Evolutionary conservation across 2,329 filamentous ascomycete genomes (phyloP).

Genomic region (Chrysoporthe deuterocubensis): DNA sequence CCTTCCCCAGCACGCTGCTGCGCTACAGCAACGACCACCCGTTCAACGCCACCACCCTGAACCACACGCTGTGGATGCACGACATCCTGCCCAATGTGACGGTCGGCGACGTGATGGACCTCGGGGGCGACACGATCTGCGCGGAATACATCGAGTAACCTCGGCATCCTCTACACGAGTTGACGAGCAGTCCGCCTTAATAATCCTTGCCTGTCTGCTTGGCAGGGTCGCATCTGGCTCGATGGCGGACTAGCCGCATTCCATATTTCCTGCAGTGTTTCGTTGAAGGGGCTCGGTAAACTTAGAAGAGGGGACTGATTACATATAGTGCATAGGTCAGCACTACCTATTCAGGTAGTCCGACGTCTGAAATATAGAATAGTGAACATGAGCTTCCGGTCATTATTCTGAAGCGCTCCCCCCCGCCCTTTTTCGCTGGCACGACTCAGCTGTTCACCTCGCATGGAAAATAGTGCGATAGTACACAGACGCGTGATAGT

Average conservation of each 20-base stretch:
- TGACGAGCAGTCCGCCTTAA: too few relatives aligned
- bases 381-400: neutral
- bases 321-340: too few relatives aligned
- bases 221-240: neutral
- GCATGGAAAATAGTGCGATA: neutral
- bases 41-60: slow-evolving; percentile 6
- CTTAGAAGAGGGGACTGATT: too few relatives aligned
- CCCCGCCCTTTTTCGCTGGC: neutral
- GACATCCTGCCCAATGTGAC: slow-evolving; percentile 19
- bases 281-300: too few relatives aligned
- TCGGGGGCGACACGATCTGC: slow-evolving; percentile 17
- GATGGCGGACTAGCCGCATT: neutral
- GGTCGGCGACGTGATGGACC: slow-evolving; percentile 21
- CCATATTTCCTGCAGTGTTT: too few relatives aligned
- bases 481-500: neutral
- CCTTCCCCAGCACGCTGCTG: neutral
- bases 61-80: slow-evolving; percentile 21
- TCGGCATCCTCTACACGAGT: too few relatives aligned
- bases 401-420: neutral
- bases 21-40: neutral
- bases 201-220: neutral
- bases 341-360: too few relatives aligned
- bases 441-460: neutral
- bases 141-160: slow-evolving; percentile 16
- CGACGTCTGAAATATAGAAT: neutral